Evolutionary conservation across 2,329 filamentous ascomycete species (phyloP), one percentile per base, ranked within the genome.

Genomic region (Clonostachys rhizophaga): DNA sequence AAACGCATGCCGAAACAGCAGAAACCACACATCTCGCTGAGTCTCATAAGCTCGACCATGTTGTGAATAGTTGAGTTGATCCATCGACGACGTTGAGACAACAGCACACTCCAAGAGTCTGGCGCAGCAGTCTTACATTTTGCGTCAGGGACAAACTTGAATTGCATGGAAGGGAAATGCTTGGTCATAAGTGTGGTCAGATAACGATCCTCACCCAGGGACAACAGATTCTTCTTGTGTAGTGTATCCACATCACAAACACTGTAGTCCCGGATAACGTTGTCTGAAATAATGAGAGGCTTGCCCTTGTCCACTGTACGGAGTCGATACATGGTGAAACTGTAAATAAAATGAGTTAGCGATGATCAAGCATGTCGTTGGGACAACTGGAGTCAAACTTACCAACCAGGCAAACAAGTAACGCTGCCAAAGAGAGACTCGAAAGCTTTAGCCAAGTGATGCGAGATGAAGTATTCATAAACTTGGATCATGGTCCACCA

Each of bases 401-500:
- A 96, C 92, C 94, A 99, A 80, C 94, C 94, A 54, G 94, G 94
- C 74, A 99, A 84, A 86, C 94, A 99, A 50, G 94, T 99, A 51
- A 99, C 94, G 66, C 90, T 95, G 62, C 91, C 94, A 62, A 99
- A 99, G 50, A 99, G 81, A 50, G 91, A 96, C 66, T 99, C 94
- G 63, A 99, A 99, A 52, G 94, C 90, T 74, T 99, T 99, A 46
- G 94, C 78, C 65, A 99, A 73, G 69, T 99, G 88, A 76, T 99
- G 94, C 33, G 94, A 97, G 62, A 99, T 99, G 67, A 91, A 99
- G 75, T 99, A 99, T 67, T 99, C 94, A 71, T 99, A 99, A 54
- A 99, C 94, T 67, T 99, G 94, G 60, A 99, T 99, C 94, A 99
- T 99, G 12, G 94, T 99, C 89, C 90, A 96, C 91, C 91, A 97